phyloP scores from a whole-genome alignment of 1,284 basidiomycete genomes.

The Puccinia polysora region DNA sequence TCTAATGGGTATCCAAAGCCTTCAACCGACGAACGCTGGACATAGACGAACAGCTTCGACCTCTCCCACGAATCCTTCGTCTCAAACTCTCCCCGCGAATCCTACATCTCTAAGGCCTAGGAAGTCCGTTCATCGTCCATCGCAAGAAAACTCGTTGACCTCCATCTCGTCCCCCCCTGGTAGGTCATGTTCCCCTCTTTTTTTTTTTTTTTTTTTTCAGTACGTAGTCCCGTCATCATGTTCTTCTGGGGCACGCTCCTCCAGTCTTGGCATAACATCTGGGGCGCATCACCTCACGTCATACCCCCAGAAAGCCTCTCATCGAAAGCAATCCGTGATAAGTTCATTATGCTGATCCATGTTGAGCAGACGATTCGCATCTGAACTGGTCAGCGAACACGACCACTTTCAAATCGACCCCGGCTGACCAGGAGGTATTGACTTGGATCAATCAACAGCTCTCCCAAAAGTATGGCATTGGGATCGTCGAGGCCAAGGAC shows the following conservation, averaged over 20 bases:
- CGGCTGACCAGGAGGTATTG: slow-evolving; percentile 60
- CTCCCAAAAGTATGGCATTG: slow-evolving; percentile 45
- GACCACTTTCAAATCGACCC: too few relatives aligned
- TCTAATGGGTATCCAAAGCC: slow-evolving; percentile 49
- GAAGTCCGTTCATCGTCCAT: slow-evolving; percentile 48
- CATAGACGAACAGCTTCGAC: slow-evolving; percentile 45
- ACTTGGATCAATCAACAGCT: slow-evolving; percentile 71
- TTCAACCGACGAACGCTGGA: slow-evolving; percentile 47
- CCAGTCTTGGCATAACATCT: slow-evolving; percentile 15
- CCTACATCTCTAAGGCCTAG: slow-evolving; percentile 50
- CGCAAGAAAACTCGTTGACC: slow-evolving; percentile 37
- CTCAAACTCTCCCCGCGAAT: slow-evolving; percentile 46
- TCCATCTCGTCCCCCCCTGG: slow-evolving; percentile 12
- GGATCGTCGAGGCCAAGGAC: neutral
- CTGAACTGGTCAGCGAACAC: too few relatives aligned
- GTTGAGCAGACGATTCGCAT: too few relatives aligned
- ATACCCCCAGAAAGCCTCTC: too few relatives aligned
- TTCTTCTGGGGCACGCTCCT: slow-evolving; percentile 14
- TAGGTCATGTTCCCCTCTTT: neutral
- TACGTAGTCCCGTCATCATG: neutral
- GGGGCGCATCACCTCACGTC: slow-evolving; percentile 46
- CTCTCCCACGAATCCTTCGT: slow-evolving; percentile 50
- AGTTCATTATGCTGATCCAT: too few relatives aligned
- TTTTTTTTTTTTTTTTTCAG: slow-evolving; percentile 6
- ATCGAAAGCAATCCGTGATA: too few relatives aligned